Percentiles rank a stretch among this genome's conserved stretches.
These are phyloP conservation scores for Colletotrichum lentis DNA, from an alignment of 2,329 filamentous ascomycete species.

Conservation along the genomic window DNA sequence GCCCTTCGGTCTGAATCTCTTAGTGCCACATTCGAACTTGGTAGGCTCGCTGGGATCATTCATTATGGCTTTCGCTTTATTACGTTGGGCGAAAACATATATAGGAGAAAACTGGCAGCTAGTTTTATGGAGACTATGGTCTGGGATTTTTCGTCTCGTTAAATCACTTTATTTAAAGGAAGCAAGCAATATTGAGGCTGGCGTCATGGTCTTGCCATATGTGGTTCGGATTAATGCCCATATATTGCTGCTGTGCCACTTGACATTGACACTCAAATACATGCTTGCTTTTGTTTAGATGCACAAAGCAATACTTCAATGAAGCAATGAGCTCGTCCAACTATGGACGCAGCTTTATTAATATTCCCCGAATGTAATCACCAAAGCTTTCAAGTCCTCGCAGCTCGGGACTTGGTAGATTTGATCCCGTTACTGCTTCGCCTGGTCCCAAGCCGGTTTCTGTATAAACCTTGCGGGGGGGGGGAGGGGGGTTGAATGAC, in stretches of 20 bases:
- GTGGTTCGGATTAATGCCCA: background rate
- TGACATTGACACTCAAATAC: background rate
- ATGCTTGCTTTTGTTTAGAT: background rate
- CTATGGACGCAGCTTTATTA: background rate
- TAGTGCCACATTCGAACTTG: no score
- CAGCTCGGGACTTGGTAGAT: background rate
- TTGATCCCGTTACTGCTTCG: background rate
- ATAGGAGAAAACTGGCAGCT: no score
- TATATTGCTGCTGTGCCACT: conserved; percentile 12
- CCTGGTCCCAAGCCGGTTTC: background rate
- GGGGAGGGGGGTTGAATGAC: background rate
- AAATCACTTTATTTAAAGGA: no score
- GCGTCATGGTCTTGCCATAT: background rate
- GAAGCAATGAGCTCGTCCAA: background rate
- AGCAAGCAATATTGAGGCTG: no score
- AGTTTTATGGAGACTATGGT: background rate
- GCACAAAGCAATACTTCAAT: background rate
- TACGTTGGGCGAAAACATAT: background rate
- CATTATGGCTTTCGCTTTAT: no score
- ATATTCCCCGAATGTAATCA: background rate
- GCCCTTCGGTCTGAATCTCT: no score
- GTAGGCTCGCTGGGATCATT: background rate
- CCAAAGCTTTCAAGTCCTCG: background rate
- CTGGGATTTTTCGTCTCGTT: no score
- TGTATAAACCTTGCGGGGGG: background rate